Evolutionary conservation across 495 filamentous ascomycete genomes (phyloP).

Genomic region (Daldinia caldariorum): DNA sequence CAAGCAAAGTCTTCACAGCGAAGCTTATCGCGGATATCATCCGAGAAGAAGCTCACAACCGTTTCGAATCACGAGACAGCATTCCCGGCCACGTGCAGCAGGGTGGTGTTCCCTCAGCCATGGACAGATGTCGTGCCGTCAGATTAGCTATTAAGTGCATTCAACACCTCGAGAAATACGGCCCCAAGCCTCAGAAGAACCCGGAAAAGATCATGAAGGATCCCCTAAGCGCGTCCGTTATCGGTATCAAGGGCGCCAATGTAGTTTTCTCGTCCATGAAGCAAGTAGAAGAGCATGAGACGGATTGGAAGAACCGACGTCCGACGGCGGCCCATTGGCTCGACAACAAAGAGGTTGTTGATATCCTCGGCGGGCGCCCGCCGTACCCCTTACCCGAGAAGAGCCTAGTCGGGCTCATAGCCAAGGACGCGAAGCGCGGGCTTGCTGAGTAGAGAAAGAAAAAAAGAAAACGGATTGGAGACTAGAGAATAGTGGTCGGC

Average conservation of each 20-base stretch:
- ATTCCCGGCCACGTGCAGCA: conserved; percentile 98
- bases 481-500: not conserved
- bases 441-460: conserved; percentile 34
- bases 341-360: conserved; percentile 79
- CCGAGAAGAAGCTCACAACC: conserved; percentile 87
- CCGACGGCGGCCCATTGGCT: conserved; percentile 91
- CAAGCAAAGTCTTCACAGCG: conserved; percentile 88
- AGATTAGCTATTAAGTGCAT: conserved; percentile 91
- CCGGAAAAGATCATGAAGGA: conserved; percentile 73
- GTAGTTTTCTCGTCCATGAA: conserved; percentile 86
- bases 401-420: conserved; percentile 57
- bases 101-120: conserved; percentile 89
- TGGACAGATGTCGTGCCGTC: conserved; percentile 94
- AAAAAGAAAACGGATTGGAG: not conserved
- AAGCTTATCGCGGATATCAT: conserved; percentile 96
- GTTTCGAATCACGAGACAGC: conserved; percentile 92
- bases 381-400: conserved; percentile 54
- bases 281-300: conserved; percentile 80
- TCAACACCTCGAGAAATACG: conserved; percentile 84
- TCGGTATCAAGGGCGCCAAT: conserved; percentile 89
- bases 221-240: conserved; percentile 76
- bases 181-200: conserved; percentile 62
- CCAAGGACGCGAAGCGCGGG: conserved; percentile 66
- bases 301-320: conserved; percentile 89
- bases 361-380: conserved; percentile 81